Percentiles rank a stretch among this genome's conserved stretches.
phyloP scores from a whole-genome alignment of 106 monocot genomes.

The Agapanthus africanus region DNA sequence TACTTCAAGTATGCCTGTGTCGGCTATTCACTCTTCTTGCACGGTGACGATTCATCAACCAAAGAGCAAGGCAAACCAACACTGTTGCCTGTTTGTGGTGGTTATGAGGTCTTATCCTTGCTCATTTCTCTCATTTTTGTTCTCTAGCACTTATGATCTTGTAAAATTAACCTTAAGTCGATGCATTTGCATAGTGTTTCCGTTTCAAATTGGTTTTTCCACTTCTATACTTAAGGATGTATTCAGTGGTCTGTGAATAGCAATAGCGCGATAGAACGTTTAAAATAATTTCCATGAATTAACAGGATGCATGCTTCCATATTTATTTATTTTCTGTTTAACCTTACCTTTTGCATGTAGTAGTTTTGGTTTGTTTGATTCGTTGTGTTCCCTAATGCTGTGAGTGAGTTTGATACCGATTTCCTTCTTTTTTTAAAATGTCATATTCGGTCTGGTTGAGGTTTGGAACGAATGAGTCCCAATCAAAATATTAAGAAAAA shows the following conservation, averaged over 20 bases:
- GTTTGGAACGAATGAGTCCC: too few species aligned
- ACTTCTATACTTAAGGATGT: background rate
- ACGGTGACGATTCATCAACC: slow-evolving; percentile 20
- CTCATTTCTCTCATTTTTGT: background rate
- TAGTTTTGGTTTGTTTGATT: too few species aligned
- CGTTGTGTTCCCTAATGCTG: too few species aligned
- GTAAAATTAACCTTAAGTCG: background rate
- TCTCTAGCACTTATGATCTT: background rate
- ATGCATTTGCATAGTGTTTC: background rate
- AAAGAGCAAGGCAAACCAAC: slow-evolving; percentile 21
- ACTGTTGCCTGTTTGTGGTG: slow-evolving; percentile 48
- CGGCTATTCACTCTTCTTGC: slow-evolving; percentile 43
- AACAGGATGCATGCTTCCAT: background rate
- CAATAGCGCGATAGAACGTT: background rate
- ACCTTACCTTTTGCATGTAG: too few species aligned
- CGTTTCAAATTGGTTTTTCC: background rate
- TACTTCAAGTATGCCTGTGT: slow-evolving; percentile 49
- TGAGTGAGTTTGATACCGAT: too few species aligned
- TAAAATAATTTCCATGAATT: background rate
- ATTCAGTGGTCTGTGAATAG: background rate
- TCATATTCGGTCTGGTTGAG: too few species aligned
- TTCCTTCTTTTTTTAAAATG: too few species aligned
- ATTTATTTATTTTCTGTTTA: too few species aligned
- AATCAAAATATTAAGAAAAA: too few species aligned
- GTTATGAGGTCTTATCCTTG: slow-evolving; percentile 29